These are phyloP conservation scores for Tricholoma sp. DNA, from an alignment of 768 basidiomycete genomes.

Conservation along the genomic window DNA sequence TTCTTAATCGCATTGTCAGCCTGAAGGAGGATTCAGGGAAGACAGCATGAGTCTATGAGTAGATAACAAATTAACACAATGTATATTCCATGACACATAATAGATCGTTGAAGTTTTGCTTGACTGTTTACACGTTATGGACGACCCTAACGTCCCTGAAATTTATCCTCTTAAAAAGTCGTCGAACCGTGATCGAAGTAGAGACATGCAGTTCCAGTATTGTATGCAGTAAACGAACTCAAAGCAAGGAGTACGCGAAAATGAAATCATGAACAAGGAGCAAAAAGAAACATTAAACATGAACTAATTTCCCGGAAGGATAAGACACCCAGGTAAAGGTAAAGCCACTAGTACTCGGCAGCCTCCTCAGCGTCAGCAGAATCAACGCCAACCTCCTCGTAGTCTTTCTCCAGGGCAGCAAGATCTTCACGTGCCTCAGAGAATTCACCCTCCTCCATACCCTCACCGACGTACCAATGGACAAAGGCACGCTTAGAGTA, in stretches of 20 bases:
- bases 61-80: background rate
- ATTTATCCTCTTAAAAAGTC: no score
- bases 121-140: no score
- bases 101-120: no score
- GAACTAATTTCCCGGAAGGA: constrained; percentile 12
- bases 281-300: constrained; percentile 16
- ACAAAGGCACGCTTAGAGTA: constrained; percentile 95
- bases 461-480: constrained; percentile 98
- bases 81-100: background rate
- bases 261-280: constrained; percentile 10
- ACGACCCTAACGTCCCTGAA: no score
- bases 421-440: constrained; percentile 98
- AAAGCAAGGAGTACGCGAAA: constrained; percentile 15
- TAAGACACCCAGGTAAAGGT: constrained; percentile 1
- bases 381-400: constrained; percentile 73
- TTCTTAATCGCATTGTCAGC: constrained; percentile 89
- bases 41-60: constrained; percentile 19
- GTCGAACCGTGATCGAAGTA: background rate
- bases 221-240: constrained; percentile 7
- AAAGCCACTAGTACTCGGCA: constrained; percentile 42
- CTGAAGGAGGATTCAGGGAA: constrained; percentile 95
- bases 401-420: constrained; percentile 98
- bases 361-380: constrained; percentile 48
- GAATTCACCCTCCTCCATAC: constrained; percentile 99
- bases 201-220: constrained; percentile 14